These are phyloP conservation scores for Bjerkandera adusta DNA, from an alignment of 1,284 basidiomycete species.

Conservation along the genomic window DNA sequence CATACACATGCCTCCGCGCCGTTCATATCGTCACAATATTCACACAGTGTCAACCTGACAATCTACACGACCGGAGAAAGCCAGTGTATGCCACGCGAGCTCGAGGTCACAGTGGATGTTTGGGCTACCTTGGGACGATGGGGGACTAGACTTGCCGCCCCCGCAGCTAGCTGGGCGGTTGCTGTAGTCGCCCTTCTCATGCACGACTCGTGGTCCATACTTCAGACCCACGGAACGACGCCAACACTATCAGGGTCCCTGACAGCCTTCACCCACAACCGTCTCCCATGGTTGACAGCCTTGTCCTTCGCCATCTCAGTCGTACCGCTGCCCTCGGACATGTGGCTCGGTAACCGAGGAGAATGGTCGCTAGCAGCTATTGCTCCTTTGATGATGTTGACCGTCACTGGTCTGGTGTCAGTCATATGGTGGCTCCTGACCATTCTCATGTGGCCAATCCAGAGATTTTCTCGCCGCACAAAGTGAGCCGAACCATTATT, in stretches of 20 bases:
- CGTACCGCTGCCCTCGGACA: conserved; percentile 52
- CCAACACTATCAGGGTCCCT: conserved; percentile 38
- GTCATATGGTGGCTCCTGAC: conserved; percentile 47
- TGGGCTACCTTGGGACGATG: conserved; percentile 66
- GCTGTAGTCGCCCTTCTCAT: conserved; percentile 60
- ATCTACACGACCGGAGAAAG: conserved; percentile 56
- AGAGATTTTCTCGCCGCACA: conserved; percentile 18
- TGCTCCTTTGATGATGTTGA: conserved; percentile 52
- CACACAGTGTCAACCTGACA: conserved; percentile 47
- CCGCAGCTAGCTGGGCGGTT: conserved; percentile 65
- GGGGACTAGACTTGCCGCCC: conserved; percentile 71
- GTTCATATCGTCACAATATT: conserved; percentile 41
- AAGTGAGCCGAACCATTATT: background rate
- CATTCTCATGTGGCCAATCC: conserved; percentile 19
- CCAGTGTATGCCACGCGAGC: conserved; percentile 41
- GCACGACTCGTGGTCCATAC: conserved; percentile 46
- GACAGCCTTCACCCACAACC: conserved; percentile 35
- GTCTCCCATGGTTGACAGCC: conserved; percentile 42
- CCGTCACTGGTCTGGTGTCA: conserved; percentile 59
- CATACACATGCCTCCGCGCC: conserved; percentile 76
- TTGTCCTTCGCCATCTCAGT: conserved; percentile 45
- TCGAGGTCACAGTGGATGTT: conserved; percentile 64
- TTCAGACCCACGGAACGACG: conserved; percentile 33
- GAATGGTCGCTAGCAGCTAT: conserved; percentile 47
- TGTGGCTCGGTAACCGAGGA: conserved; percentile 60